Evolutionary conservation across 495 filamentous ascomycete species (phyloP), one percentile per base, ranked within the genome.

Genomic region (Aspergillus affinis): DNA sequence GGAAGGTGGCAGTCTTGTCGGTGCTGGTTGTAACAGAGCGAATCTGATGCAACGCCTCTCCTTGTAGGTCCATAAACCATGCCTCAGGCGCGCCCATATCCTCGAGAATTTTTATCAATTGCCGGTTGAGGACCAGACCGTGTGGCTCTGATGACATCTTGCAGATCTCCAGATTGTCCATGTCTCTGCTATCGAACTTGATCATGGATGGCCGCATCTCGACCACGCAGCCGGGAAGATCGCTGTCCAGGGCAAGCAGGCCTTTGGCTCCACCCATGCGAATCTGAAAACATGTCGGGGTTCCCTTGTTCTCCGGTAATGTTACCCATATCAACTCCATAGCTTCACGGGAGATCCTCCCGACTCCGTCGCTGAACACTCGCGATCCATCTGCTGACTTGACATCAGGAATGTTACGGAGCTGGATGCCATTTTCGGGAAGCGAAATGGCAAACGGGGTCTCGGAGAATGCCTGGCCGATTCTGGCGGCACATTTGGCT

Each of bases 381-480:
- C 88, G 75, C 7, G 56, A 8, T 0, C 56, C 72, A 46, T 71
- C 69, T 29, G 65, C 60, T 4, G 48, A 58, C 59, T 74, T 61
- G 15, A 84, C 68, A 53, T 81, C 87, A 0, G 55, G 60, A 0
- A 86, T 81, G 7, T 54, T 48, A 6, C 3, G 30, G 0, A 69
- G 52, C 18, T 18, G 23, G 17, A 64, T 61, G 29, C 55, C 15
- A 49, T 68, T 45, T 6, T 77, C 62, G 0, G 51, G 47, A 7
- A 72, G 13, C 12, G 57, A 23, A 26, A 83, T 75, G 0, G 86
- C 74, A 32, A 71, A 74, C 0, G 74, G 79, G 0, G 91, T 94
- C 58, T 94, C 88, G 0, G 90, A 89, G 54, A 94, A 94, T 0
- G 89, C 86, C 65, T 94, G 91, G 1, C 91, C 91, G 41, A 94